Percentiles rank a stretch among this genome's conserved stretches.
phyloP scores from a whole-genome alignment of 2,329 filamentous ascomycete genomes.

The Didymellaceae sp. region DNA sequence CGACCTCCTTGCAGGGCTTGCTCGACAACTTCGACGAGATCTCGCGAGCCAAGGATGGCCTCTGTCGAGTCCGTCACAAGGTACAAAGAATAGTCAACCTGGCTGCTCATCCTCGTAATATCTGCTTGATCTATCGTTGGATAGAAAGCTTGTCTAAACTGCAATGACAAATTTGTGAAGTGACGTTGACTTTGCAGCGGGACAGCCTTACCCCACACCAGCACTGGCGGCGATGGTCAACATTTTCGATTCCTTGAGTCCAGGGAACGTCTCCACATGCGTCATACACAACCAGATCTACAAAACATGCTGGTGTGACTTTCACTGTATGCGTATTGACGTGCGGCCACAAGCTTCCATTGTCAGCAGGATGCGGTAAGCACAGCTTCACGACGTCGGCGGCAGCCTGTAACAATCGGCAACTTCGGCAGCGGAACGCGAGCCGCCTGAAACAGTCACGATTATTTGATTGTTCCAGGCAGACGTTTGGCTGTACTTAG shows the following conservation, averaged over 20 bases:
- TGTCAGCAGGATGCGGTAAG: neutral
- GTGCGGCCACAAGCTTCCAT: neutral
- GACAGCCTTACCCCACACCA: constrained; percentile 5
- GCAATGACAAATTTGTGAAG: neutral
- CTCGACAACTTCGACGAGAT: constrained; percentile 76
- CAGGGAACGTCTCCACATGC: neutral
- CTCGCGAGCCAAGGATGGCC: constrained; percentile 74
- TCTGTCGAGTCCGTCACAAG: constrained; percentile 93
- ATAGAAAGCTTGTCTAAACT: neutral
- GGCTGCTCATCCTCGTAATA: constrained; percentile 48
- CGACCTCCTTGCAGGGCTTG: constrained; percentile 75
- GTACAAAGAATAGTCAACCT: constrained; percentile 80
- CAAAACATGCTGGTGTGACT: no score
- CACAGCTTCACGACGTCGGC: neutral
- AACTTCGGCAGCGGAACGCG: neutral
- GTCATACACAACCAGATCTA: neutral
- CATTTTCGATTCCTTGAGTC: neutral
- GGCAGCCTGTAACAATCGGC: constrained; percentile 4
- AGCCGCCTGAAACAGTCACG: constrained; percentile 10
- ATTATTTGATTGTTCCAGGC: constrained; percentile 13
- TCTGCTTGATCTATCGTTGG: neutral
- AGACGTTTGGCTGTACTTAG: constrained; percentile 3
- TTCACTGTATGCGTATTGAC: no score
- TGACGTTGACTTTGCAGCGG: constrained; percentile 8
- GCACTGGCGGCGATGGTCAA: constrained; percentile 9